A percentile compares a stretch with the other conserved stretches of the same genome.
These are phyloP conservation scores for Pseudocercospora macadamiae DNA, from an alignment of 2,329 filamentous ascomycete species.

Conservation along the genomic window DNA sequence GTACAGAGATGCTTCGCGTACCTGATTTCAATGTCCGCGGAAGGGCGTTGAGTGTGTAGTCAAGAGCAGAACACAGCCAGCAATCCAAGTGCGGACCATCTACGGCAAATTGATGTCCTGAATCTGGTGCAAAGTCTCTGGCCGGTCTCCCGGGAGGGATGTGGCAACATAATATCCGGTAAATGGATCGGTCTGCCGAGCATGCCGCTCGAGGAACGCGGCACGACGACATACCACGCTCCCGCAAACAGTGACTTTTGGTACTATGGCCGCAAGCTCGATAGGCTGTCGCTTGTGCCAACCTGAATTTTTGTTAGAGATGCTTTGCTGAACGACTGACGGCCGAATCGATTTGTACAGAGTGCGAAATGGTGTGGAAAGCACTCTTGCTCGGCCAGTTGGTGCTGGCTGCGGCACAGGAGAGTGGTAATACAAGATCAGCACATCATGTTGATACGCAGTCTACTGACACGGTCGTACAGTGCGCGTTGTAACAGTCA, in stretches of 20 bases:
- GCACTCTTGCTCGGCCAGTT: conserved; percentile 13
- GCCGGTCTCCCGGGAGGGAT: background rate
- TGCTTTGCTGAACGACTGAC: background rate
- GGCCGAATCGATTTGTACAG: background rate
- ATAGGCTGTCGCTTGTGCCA: background rate
- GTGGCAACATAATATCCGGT: background rate
- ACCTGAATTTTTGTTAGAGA: no score
- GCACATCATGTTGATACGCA: background rate
- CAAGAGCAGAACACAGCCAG: background rate
- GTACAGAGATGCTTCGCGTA: no score
- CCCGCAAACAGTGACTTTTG: background rate
- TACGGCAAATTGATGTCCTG: background rate
- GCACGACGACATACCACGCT: background rate
- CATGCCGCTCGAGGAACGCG: background rate
- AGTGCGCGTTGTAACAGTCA: conserved; percentile 24
- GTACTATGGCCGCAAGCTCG: background rate
- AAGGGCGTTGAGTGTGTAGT: no score
- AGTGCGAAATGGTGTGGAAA: conserved; percentile 13
- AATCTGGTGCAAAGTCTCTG: background rate
- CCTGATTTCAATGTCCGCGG: no score
- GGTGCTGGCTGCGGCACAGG: conserved; percentile 9
- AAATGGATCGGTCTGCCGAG: background rate
- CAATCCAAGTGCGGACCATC: no score
- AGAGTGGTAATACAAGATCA: background rate
- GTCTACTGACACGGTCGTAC: conserved; percentile 4